These are phyloP conservation scores for Podospora fimiseda DNA, from an alignment of 495 filamentous ascomycete species.

Conservation along the genomic window DNA sequence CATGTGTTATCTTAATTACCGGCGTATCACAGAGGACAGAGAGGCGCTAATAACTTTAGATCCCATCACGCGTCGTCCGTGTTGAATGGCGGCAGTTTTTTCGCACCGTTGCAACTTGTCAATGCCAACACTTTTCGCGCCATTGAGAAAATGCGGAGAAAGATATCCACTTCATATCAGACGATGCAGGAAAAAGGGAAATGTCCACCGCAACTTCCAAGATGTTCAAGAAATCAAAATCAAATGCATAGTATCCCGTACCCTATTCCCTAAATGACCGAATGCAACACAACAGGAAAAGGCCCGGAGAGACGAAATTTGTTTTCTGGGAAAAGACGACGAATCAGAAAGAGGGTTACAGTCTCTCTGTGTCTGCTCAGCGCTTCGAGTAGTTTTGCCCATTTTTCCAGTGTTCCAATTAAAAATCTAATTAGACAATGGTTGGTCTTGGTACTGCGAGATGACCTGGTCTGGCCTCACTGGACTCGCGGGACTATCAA, in stretches of 20 bases:
- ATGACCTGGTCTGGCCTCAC: not conserved
- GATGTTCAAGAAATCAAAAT: too few species aligned
- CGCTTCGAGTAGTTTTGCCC: too few species aligned
- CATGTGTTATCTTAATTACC: not conserved
- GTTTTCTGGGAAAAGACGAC: not conserved
- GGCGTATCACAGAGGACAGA: not conserved
- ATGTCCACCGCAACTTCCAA: not conserved
- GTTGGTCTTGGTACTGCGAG: not conserved
- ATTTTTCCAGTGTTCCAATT: too few species aligned
- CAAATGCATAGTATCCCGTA: too few species aligned
- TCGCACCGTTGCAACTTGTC: constrained; percentile 2
- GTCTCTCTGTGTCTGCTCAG: too few species aligned
- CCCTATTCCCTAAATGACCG: too few species aligned
- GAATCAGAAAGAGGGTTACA: not conserved
- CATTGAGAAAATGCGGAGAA: too few species aligned
- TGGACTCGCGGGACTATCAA: not conserved
- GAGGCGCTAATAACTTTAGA: too few species aligned
- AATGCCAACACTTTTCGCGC: too few species aligned
- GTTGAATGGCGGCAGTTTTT: constrained; percentile 1
- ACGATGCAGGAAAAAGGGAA: not conserved
- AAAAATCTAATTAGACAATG: too few species aligned
- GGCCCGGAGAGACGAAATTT: not conserved
- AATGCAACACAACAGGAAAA: constrained; percentile 2
- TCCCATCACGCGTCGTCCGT: not conserved
- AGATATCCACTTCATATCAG: not conserved